Evolutionary conservation across 1,284 basidiomycete genomes (phyloP).

Genomic region (Cystobasidium sp.): DNA sequence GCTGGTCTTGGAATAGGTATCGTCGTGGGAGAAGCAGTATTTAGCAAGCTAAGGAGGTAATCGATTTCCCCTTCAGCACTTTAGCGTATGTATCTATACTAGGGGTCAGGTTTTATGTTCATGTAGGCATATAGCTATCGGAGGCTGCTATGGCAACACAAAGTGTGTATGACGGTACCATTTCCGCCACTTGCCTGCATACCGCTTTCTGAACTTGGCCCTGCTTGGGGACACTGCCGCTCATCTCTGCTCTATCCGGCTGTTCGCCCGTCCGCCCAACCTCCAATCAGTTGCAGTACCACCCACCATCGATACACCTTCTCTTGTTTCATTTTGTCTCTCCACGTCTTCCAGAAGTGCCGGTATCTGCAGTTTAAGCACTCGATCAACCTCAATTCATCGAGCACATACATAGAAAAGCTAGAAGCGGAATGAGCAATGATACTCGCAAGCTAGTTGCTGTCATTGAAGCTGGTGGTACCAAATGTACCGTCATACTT

Average conservation of each 20-base stretch:
- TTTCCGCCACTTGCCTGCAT: no score
- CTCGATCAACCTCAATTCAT: slow-evolving; percentile 1
- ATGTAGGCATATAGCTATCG: no score
- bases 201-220: no score
- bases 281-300: not conserved
- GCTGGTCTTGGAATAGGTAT: slow-evolving; percentile 41
- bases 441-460: slow-evolving; percentile 23
- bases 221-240: no score
- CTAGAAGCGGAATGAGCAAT: slow-evolving; percentile 16
- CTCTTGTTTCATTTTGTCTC: not conserved
- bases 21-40: slow-evolving; percentile 39
- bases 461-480: slow-evolving; percentile 35
- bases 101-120: no score
- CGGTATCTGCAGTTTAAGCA: not conserved
- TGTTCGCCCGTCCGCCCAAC: no score
- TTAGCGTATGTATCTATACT: not conserved
- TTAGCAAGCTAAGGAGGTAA: slow-evolving; percentile 36
- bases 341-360: not conserved
- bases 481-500: slow-evolving; percentile 22
- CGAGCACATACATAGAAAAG: not conserved
- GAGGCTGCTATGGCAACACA: no score
- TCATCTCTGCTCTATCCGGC: no score
- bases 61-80: not conserved
- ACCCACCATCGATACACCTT: not conserved
- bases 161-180: no score